Evolutionary conservation across 257 asterid species (phyloP), one percentile per base, ranked within the genome.

Genomic region (Solanum rostratum): DNA sequence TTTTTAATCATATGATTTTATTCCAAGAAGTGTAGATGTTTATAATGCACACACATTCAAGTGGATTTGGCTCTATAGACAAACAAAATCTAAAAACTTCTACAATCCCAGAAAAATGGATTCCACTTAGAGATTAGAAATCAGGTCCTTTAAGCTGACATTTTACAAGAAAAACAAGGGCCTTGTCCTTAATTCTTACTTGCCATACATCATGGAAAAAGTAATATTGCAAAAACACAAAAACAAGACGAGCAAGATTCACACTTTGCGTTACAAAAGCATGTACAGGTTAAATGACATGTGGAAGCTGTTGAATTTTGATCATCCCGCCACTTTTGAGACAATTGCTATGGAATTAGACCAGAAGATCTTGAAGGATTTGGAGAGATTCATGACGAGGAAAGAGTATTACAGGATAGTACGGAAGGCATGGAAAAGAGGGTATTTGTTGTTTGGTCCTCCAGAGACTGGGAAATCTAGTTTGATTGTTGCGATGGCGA

Each of bases 401-500:
- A 83, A 81, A 59, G 81, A 80, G 41, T 85, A 81, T 59, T 85
- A 86, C 14, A 82, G 54, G 65, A 85, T 66, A 54, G 89, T 85
- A 2, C 87, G 91, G 16, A 89, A 86, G 66, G 89, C 90, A 22
- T 87, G 90, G 90, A 87, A 87, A 60, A 80, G 88, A 62, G 88
- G 90, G 30, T 83, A 85, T 52, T 60, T 87, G 14, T 85, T 87
- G 83, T 87, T 62, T 79, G 88, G 83, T 16, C 88, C 71, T 29
- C 86, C 80, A 2, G n/a, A n/a, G 20, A 73, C 39, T 1, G 57
- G 39, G 13, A 73, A 73, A 22, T 73, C 80, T 5, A 73, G 80
- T 22, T 73, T 73, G n/a, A 45, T 73, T 12, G 80, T 22, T 13
- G 39, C 80, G 2, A 73, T 45, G 14, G 22, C 80, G 10, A 73